Base-by-base conservation (phyloP, 345 rosid genomes). In the Euphorbia tirucalli region DNA sequence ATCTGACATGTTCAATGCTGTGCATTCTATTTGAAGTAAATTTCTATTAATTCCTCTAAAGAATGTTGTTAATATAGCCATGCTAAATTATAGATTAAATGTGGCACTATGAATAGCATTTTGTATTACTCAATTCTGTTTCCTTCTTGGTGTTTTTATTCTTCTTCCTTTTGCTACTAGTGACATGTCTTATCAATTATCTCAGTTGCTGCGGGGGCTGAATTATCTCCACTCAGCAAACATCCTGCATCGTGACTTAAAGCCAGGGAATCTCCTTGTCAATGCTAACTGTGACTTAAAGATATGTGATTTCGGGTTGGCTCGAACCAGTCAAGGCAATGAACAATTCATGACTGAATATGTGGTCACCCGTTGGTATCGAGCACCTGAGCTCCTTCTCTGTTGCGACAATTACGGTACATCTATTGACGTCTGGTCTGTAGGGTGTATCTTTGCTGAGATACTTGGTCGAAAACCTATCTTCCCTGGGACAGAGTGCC, bases 191-290 rank as follows among this genome's bases (percentile, higher is more conserved):
- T 59, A 25, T 66, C 25, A 44, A 73, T 48, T 31, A 59, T 35
- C 27, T 3, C 73, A 88, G 97, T 81, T 92, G 85, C 93, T 92
- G 25, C 83, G 91, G 50, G 96, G 97, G 21, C 82, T 92, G 68
- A 88, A 87, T 79, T 92, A 92, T 76, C 88, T 92, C 61, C 97
- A 88, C 79, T 90, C 94, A 16, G 93, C 93, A 4, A 90, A 90
- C 79, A 89, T 90, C 69, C 91, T 92, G 16, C 97, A 92, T 60
- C 89, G 96, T 19, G 97, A 92, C 87, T 77, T 92, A 77, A 92
- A 92, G 85, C 96, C 96, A 6, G 94, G 94, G 49, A 92, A 92
- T 81, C 96, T 92, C 50, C 96, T 90, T 22, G 81, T 90, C 74
- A 90, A 92, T 41, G 89, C 93, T 48, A 92, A 89, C 77, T 89